Percentiles rank a stretch among this genome's conserved stretches.
Conservation (phyloP, 257 asterid genomes). For the Solanum pimpinellifolium region DNA sequence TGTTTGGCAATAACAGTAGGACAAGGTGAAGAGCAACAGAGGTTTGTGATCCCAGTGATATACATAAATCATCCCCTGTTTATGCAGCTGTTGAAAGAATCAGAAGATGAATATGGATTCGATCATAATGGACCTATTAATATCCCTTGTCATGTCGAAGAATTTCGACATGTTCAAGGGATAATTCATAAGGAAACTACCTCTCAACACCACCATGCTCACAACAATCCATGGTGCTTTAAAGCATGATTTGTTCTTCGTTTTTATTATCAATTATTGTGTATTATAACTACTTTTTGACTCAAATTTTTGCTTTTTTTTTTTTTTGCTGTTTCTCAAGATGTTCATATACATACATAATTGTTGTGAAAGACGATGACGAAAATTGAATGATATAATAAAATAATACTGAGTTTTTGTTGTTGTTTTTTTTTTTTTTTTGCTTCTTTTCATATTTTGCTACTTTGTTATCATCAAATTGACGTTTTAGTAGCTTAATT, state of each 20-base stretch:
- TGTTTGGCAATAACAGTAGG: slow-evolving; percentile 47
- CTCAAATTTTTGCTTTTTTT: too few relatives aligned
- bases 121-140: slow-evolving; percentile 48
- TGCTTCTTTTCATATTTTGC: background rate
- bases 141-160: slow-evolving; percentile 55
- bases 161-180: slow-evolving; percentile 30
- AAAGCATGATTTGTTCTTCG: slow-evolving; percentile 13
- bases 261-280: too few relatives aligned
- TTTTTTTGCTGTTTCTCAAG: background rate
- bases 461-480: too few relatives aligned
- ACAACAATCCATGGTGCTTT: slow-evolving; percentile 31
- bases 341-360: background rate
- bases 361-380: background rate
- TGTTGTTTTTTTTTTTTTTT: background rate
- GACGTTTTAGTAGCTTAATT: background rate
- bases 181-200: slow-evolving; percentile 34
- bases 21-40: slow-evolving; percentile 39
- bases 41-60: slow-evolving; percentile 45
- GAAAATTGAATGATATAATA: background rate
- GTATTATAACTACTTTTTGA: too few relatives aligned
- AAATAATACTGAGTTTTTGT: background rate
- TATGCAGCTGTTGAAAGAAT: slow-evolving; percentile 39
- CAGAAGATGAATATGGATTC: slow-evolving; percentile 70
- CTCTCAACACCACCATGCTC: slow-evolving; percentile 24
- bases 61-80: slow-evolving; percentile 57